phyloP scores from a whole-genome alignment of 495 filamentous ascomycete species.

The Daldinia concentrica region DNA sequence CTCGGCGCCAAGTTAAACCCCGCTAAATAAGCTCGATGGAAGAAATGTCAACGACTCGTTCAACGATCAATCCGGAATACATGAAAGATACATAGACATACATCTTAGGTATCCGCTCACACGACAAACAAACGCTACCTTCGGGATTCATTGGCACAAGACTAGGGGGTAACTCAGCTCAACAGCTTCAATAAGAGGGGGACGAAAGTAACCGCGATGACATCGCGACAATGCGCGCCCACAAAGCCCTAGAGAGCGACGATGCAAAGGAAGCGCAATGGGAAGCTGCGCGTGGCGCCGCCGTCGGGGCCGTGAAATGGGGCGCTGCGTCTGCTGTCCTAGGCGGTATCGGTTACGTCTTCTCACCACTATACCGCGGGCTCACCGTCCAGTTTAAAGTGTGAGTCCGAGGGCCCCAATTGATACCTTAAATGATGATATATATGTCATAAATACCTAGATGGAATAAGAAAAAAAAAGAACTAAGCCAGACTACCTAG shows the following conservation, averaged over 20 bases:
- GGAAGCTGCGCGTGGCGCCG: slow-evolving; percentile 69
- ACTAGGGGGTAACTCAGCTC: neutral
- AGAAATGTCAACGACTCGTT: slow-evolving; percentile 2
- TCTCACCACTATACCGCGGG: slow-evolving; percentile 80
- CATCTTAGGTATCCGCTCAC: neutral
- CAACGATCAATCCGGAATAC: neutral
- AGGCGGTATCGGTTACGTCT: slow-evolving; percentile 63
- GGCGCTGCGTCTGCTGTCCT: slow-evolving; percentile 66
- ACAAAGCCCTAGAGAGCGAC: slow-evolving; percentile 56
- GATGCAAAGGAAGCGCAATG: slow-evolving; percentile 69
- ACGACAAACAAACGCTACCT: neutral
- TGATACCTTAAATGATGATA: neutral
- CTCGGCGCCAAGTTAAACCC: neutral
- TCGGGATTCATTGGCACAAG: neutral
- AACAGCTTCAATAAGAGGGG: neutral
- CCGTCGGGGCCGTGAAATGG: slow-evolving; percentile 71
- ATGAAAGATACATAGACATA: neutral
- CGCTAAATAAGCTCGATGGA: neutral
- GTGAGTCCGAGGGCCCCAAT: slow-evolving; percentile 55
- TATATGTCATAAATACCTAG: neutral
- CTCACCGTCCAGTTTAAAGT: slow-evolving; percentile 92
- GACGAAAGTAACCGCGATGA: slow-evolving; percentile 17
- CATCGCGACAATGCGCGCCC: slow-evolving; percentile 47
- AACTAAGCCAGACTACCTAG: slow-evolving; percentile 48
- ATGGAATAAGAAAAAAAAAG: neutral